phyloP scores from a whole-genome alignment of 2,329 filamentous ascomycete genomes.

The Apiospora sp. region DNA sequence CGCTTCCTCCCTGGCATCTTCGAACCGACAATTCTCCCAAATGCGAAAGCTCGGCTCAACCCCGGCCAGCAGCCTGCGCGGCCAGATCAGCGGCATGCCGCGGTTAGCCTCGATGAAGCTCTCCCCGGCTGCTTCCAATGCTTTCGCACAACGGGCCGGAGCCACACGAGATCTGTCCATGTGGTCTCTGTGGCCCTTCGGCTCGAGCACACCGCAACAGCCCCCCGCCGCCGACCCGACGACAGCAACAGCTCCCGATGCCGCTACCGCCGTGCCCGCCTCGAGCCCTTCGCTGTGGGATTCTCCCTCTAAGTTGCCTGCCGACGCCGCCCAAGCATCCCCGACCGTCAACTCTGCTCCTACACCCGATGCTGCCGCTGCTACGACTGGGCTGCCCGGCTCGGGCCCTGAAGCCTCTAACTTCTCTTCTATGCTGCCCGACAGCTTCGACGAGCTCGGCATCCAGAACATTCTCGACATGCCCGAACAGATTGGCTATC shows the following conservation, averaged over 20 bases:
- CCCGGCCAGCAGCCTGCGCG: conserved; percentile 26
- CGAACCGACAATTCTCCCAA: conserved; percentile 31
- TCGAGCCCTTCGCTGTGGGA: conserved; percentile 26
- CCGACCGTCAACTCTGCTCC: conserved; percentile 28
- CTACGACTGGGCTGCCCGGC: conserved; percentile 26
- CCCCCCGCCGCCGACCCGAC: conserved; percentile 28
- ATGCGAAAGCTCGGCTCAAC: conserved; percentile 26
- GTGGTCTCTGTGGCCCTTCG: conserved; percentile 44
- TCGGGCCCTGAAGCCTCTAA: conserved; percentile 25
- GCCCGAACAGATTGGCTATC: conserved; percentile 81
- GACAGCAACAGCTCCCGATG: conserved; percentile 28
- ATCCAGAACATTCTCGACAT: conserved; percentile 62
- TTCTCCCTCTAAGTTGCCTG: not conserved
- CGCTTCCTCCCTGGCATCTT: conserved; percentile 11
- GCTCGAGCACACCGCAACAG: conserved; percentile 39
- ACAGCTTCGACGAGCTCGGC: conserved; percentile 44
- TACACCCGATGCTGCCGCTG: conserved; percentile 42
- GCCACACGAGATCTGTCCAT: conserved; percentile 42
- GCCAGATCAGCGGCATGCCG: conserved; percentile 27
- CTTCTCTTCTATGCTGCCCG: conserved; percentile 39
- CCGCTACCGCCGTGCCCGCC: conserved; percentile 29
- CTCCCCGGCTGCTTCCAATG: conserved; percentile 26
- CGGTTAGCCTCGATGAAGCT: conserved; percentile 25
- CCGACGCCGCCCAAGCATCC: not conserved
- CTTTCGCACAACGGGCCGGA: conserved; percentile 41